A percentile compares a stretch with the other conserved stretches of the same genome.
Conservation (phyloP, 176 grass and related monocot species). For the Poa annua region DNA sequence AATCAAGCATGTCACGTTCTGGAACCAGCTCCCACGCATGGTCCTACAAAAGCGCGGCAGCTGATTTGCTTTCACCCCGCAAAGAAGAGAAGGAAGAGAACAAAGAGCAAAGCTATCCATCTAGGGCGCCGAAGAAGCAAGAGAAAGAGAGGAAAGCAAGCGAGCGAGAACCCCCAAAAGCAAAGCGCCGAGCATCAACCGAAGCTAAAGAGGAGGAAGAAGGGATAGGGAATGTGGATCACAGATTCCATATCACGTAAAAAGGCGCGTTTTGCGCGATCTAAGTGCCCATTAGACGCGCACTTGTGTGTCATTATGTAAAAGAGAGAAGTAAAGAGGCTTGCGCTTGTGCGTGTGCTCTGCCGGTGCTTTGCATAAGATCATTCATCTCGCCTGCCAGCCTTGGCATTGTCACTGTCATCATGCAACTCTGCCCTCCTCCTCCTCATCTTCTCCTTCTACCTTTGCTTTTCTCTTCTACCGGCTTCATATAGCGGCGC, state of each 20-base stretch:
- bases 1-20: conserved; percentile 59
- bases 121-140: conserved; percentile 14
- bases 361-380: not conserved
- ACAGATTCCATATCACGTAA: conserved; percentile 30
- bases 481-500: conserved; percentile 34
- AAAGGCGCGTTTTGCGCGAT: conserved; percentile 25
- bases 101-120: conserved; percentile 50
- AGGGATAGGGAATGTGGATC: conserved; percentile 41
- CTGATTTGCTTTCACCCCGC: conserved; percentile 67
- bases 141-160: not conserved
- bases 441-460: not conserved
- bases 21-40: conserved; percentile 54
- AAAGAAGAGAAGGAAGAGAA: conserved; percentile 53
- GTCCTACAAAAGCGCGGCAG: conserved; percentile 83
- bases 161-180: not conserved
- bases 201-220: conserved; percentile 39
- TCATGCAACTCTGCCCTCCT: conserved; percentile 36
- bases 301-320: not conserved
- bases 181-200: conserved; percentile 29
- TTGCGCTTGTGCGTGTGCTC: conserved; percentile 1
- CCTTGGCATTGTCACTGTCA: conserved; percentile 33
- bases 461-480: conserved; percentile 35
- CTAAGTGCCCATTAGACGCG: conserved; percentile 18
- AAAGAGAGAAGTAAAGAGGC: not conserved
- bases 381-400: conserved; percentile 3